Base-by-base conservation (phyloP, 2,329 filamentous ascomycete genomes). In the Ophiostoma australiae region DNA sequence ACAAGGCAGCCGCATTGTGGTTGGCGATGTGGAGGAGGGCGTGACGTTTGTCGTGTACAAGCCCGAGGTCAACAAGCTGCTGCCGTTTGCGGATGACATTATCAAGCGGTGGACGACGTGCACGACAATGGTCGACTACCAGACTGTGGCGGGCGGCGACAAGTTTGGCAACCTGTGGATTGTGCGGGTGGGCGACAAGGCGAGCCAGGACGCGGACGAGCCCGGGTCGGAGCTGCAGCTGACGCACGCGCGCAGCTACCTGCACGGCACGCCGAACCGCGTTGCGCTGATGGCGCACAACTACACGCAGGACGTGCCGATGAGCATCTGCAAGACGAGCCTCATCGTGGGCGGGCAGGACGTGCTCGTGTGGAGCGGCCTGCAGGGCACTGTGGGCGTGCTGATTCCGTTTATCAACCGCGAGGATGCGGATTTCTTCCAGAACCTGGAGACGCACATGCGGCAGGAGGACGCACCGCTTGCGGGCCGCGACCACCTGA, bases 91-190 rank as follows among this genome's bases (percentile, higher is more conserved):
- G 23, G 95, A 99, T 78, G 95, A 99, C 78, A 91, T 90, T 7
- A 86, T 97, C 73, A 86, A 93, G 69, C 89, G 95, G 41, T 98
- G 94, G 92, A 97, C 93, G 1, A 97, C 93, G 0, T 91, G 91
- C 75, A 91, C 91, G 0, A 87, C 93, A 2, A 97, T 99, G 93
- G 90, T 98, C 1, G 95, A 99, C 80, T 99, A 99, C 80, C 95
- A 99, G 79, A 97, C 95, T 0, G 89, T 92, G 33, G 94, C 93
- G 2, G 95, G 94, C 48, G 94, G 94, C 48, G 95, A 99, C 82
- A 98, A 97, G 78, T 99, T 99, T 75, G 96, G 95, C 73, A 99
- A 99, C 76, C 81, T 99, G 20, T 99, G 93, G 90, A 87, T 99
- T 65, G 85, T 99, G 39, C 91, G 95, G 67, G 95, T 92, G 76